These are phyloP conservation scores for Aspergillus heteromorphus DNA, from an alignment of 495 filamentous ascomycete species.

Conservation along the genomic window DNA sequence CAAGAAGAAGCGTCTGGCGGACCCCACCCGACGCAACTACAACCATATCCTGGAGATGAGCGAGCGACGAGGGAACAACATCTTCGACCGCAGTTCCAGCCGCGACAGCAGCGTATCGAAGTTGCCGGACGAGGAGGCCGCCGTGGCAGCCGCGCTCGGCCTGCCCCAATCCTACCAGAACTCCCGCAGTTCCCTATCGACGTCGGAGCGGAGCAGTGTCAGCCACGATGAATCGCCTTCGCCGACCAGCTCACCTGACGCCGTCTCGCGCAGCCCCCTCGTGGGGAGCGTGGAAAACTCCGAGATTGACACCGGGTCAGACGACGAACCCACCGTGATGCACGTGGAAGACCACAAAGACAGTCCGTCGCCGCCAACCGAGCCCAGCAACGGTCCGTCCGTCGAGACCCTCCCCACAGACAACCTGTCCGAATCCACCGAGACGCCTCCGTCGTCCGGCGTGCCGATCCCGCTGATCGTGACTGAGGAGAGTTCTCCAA, in stretches of 20 bases:
- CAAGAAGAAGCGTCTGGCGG: conserved; percentile 77
- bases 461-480: conserved; percentile 20
- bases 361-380: background rate
- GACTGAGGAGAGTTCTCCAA: conserved; percentile 10
- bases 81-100: conserved; percentile 48
- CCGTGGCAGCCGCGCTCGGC: conserved; percentile 66
- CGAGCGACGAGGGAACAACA: conserved; percentile 47
- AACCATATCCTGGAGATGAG: conserved; percentile 67
- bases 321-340: conserved; percentile 19
- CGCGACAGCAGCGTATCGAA: conserved; percentile 33
- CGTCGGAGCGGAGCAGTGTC: conserved; percentile 37
- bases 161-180: conserved; percentile 42
- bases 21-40: conserved; percentile 76
- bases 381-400: background rate
- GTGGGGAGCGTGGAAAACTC: conserved; percentile 33
- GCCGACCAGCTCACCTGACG: conserved; percentile 25
- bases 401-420: background rate
- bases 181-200: conserved; percentile 48
- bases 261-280: conserved; percentile 24
- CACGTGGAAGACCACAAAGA: conserved; percentile 7
- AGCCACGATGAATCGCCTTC: conserved; percentile 29
- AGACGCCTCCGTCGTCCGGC: conserved; percentile 1
- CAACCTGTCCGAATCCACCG: background rate
- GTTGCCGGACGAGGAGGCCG: conserved; percentile 60
- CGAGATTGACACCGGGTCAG: conserved; percentile 39